Conservation (phyloP, 345 rosid genomes). For the Acer campestre region DNA sequence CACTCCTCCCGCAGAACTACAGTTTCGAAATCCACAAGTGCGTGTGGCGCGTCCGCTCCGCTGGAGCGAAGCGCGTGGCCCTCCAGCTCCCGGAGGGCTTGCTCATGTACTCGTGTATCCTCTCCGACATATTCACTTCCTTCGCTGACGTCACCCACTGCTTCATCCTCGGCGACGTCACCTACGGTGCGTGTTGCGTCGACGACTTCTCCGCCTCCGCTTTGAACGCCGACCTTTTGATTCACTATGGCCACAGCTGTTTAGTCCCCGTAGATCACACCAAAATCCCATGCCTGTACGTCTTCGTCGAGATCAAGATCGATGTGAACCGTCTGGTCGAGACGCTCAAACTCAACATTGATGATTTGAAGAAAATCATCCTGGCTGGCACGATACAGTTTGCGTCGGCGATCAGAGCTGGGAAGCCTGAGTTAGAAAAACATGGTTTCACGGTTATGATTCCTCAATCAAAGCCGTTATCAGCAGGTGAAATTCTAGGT, state of each 20-base stretch:
- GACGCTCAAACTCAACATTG: slow-evolving; percentile 56
- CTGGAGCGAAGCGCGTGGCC: slow-evolving; percentile 68
- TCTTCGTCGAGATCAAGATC: slow-evolving; percentile 85
- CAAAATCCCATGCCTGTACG: slow-evolving; percentile 81
- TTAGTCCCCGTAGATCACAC: slow-evolving; percentile 83
- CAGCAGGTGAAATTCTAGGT: slow-evolving; percentile 88
- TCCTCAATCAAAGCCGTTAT: slow-evolving; percentile 88
- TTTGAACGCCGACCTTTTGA: slow-evolving; percentile 74
- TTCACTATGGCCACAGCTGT: slow-evolving; percentile 94
- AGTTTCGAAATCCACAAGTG: slow-evolving; percentile 87
- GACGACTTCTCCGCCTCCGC: slow-evolving; percentile 83
- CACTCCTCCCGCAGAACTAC: slow-evolving; percentile 78
- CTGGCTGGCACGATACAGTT: slow-evolving; percentile 95
- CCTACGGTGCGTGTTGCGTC: slow-evolving; percentile 93
- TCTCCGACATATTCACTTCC: slow-evolving; percentile 84
- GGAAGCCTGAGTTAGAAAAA: slow-evolving; percentile 75
- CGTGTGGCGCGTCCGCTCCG: slow-evolving; percentile 70
- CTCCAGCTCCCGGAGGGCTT: slow-evolving; percentile 93
- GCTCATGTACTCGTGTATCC: slow-evolving; percentile 80
- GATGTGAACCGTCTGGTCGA: slow-evolving; percentile 55
- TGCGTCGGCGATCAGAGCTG: slow-evolving; percentile 77
- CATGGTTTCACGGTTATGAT: slow-evolving; percentile 66
- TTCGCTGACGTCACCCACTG: slow-evolving; percentile 67
- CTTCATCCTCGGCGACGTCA: slow-evolving; percentile 86
- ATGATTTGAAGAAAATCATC: slow-evolving; percentile 32